Base-by-base conservation (phyloP, 371 early-diverging fungal species). In the Mucor irregularis region DNA sequence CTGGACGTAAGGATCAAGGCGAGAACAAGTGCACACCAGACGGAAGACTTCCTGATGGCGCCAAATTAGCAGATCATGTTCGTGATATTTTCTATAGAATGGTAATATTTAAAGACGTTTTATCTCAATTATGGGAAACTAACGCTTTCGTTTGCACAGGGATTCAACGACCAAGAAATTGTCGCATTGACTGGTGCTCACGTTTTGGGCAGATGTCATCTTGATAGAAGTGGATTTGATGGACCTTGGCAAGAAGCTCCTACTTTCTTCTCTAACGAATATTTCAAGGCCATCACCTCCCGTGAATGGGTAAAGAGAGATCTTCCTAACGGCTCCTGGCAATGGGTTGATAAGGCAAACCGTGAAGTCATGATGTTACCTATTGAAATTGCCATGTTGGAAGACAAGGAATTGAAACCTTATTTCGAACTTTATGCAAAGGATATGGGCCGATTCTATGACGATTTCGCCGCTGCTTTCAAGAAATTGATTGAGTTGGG, bases 181-280 rank as follows among this genome's bases (percentile, higher is more conserved):
- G 89, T 88, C 34, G 92, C 92, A 7, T 75, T 95, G 43, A 68
- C 80, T 30, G 95, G 95, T 30, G 94, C 91, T 17, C 95, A 95
- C 70, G 81, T 88, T 5, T 73, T 95, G 13, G 95, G 95, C 10
- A 80, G 92, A 53, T 93, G 94, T 78, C 95, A 95, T 67, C 61
- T 70, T 33, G 83, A 85, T 51, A 85, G 92, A 30, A 85, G 85
- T 54, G 95, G 95, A 21, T 94, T 73, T 62, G 91, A 90, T 9
- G 95, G 95, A 0, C 92, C 92, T 16, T 94, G 94, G 94, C 90
- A 88, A 34, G 73, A 81, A 58, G 84, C 88, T 4, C 92, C 90
- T n/a, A 93, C 88, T n/a, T 62, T 78, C 34, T 94, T 95, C 78
- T 81, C 86, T 53, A 93, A 93, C 74, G 84, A 84, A 59, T 94